Evolutionary conservation across 176 grass and related monocot species (phyloP).

Genomic region (Hordeum marinum): DNA sequence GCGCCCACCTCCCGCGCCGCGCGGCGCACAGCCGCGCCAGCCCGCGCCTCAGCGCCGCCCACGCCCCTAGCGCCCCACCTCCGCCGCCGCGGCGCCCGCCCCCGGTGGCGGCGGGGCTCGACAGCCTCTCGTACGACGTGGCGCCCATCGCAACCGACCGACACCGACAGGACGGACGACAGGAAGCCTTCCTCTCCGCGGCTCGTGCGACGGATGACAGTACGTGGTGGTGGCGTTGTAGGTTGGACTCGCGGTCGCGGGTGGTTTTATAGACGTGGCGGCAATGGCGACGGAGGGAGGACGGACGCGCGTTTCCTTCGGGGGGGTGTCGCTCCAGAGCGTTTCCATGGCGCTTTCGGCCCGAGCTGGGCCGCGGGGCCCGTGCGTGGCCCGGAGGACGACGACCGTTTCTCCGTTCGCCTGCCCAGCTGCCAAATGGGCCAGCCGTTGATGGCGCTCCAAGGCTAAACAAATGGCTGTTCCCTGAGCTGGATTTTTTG

Average conservation of each 20-base stretch:
- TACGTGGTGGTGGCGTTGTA: neutral
- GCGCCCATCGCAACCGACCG: constrained; percentile 1
- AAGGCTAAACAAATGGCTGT: neutral
- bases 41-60: constrained; percentile 18
- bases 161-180: too few relatives aligned
- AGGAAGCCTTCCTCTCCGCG: neutral
- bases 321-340: neutral
- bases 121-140: constrained; percentile 29
- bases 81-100: neutral
- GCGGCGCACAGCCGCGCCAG: constrained; percentile 16
- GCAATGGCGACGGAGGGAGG: neutral
- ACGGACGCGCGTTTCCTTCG: too few relatives aligned
- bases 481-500: neutral
- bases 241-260: neutral
- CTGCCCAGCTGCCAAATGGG: constrained; percentile 26
- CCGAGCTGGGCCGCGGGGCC: neutral
- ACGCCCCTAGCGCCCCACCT: neutral
- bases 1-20: neutral
- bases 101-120: neutral
- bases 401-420: neutral
- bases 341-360: neutral
- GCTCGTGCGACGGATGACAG: neutral
- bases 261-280: constrained; percentile 18
- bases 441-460: neutral
- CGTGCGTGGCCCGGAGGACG: neutral